Evolutionary conservation across 169 alveolate species (phyloP).

Genomic region (Plasmodium gonderi): DNA sequence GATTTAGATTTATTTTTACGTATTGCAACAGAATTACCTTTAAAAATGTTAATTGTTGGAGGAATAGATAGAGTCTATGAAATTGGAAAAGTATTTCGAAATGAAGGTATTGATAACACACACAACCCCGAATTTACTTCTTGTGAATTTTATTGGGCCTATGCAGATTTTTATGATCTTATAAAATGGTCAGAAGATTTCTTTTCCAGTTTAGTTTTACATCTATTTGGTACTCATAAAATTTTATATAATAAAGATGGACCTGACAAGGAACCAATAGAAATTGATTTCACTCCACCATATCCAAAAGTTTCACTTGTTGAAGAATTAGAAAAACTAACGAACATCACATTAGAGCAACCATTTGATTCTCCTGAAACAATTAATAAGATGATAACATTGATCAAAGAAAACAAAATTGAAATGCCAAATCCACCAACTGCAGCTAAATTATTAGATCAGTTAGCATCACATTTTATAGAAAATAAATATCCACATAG

Average conservation of each 20-base stretch:
- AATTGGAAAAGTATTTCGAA: slow-evolving; percentile 99
- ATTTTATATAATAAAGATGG: slow-evolving; percentile 97
- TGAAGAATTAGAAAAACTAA: slow-evolving; percentile 87
- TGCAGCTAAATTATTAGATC: slow-evolving; percentile 66
- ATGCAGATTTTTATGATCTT: slow-evolving; percentile 97
- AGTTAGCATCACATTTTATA: slow-evolving; percentile 91
- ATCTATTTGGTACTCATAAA: slow-evolving; percentile 94
- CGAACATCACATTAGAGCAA: slow-evolving; percentile 85
- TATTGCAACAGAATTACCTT: slow-evolving; percentile 99
- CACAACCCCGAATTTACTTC: slow-evolving; percentile 99
- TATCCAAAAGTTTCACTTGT: slow-evolving; percentile 93
- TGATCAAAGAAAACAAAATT: slow-evolving; percentile 79
- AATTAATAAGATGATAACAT: slow-evolving; percentile 71
- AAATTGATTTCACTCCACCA: slow-evolving; percentile 98
- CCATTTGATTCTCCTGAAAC: slow-evolving; percentile 79
- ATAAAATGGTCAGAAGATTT: slow-evolving; percentile 97
- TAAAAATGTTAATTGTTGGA: slow-evolving; percentile 97
- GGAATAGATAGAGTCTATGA: slow-evolving; percentile 98
- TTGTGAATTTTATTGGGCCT: slow-evolving; percentile 97
- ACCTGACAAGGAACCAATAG: slow-evolving; percentile 91
- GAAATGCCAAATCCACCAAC: slow-evolving; percentile 85
- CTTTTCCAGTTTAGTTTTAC: slow-evolving; percentile 89
- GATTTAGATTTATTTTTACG: slow-evolving; percentile 97
- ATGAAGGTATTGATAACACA: slow-evolving; percentile 98
- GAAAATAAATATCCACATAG: slow-evolving; percentile 91